Evolutionary conservation across 805 yeast species (phyloP), one percentile per base, ranked within the genome.

Genomic region (Teunomyces kruisii): DNA sequence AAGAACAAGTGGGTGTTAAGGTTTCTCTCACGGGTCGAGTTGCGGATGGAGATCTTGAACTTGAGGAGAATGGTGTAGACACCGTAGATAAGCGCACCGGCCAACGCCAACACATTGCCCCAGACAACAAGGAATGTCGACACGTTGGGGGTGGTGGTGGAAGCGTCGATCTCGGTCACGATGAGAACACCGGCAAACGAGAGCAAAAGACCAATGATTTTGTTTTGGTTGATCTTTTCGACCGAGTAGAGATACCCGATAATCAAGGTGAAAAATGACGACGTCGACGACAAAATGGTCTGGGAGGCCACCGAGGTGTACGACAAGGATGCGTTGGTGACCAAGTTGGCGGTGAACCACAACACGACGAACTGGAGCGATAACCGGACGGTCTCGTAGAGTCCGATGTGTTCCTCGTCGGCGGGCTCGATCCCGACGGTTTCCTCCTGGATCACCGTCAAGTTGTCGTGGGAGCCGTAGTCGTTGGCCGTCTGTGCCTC

Each of bases 221-320:
- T 94, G 39, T 76, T 70, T 13, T 62, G 57, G 54, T 81, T 85
- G 57, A 92, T 78, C 22, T 64, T 66, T 63, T 92, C 98, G 1
- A 90, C 79, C 26, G 83, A 72, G 46, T 82, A 83, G 19, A 86
- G 51, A 43, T 83, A 80, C 1, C 98, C 98, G 7, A 92, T 76
- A 1, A 91, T 54, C 32, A 94, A 74, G 0, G 99, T 94, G 78
- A 94, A 94, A 61, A 94, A 90, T 6, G 96, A 87, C 4, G 96
- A 85, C 0, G 98, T 91, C 30, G 97, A 86, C 13, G 96, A 86
- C 32, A 94, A 67, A 17, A 94, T 92, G 2, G 98, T 94, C 57
- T 95, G 97, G 10, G 94, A 85, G 2, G 96, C 95, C 15, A 94
- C 99, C 9, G 91, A 83, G 0, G 99, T 94, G 64, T 85, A 94